phyloP scores from a whole-genome alignment of 441 rosid species.

The Lepidium campestre region DNA sequence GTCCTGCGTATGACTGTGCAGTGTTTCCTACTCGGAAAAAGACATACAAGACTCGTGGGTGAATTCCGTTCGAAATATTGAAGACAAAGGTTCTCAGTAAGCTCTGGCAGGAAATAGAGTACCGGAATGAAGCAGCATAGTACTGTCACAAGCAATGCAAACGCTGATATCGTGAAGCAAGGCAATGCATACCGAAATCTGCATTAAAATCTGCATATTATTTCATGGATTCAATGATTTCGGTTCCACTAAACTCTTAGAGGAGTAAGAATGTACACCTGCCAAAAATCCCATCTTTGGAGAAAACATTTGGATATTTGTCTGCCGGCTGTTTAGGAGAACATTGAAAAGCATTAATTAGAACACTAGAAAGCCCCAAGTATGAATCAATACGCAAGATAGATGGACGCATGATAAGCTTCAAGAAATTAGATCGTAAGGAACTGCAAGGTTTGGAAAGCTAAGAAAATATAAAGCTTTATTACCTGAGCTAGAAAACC shows the following conservation, averaged over 20 bases:
- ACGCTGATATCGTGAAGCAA: conserved; percentile 56
- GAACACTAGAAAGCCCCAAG: not conserved
- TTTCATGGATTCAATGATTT: not conserved
- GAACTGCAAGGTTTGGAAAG: not conserved
- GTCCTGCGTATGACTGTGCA: conserved; percentile 51
- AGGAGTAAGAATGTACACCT: conserved; percentile 35
- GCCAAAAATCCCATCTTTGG: conserved; percentile 74
- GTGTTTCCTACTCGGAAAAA: conserved; percentile 51
- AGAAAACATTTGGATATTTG: conserved; percentile 64
- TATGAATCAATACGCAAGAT: not conserved
- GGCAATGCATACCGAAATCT: conserved; percentile 91
- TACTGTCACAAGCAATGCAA: conserved; percentile 57
- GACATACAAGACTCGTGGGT: not conserved
- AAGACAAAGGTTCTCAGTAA: not conserved
- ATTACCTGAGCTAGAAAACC: conserved; percentile 82
- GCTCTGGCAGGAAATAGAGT: not conserved
- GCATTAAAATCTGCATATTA: conserved; percentile 19
- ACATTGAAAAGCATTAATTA: not conserved
- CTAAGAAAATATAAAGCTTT: not conserved
- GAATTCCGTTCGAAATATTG: not conserved
- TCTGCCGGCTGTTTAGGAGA: conserved; percentile 60
- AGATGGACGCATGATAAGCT: not conserved
- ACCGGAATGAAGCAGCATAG: conserved; percentile 81
- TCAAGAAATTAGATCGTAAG: not conserved
- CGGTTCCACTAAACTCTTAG: not conserved